These are phyloP conservation scores for Lepidium aucheri DNA, from an alignment of 345 rosid species.

Conservation along the genomic window DNA sequence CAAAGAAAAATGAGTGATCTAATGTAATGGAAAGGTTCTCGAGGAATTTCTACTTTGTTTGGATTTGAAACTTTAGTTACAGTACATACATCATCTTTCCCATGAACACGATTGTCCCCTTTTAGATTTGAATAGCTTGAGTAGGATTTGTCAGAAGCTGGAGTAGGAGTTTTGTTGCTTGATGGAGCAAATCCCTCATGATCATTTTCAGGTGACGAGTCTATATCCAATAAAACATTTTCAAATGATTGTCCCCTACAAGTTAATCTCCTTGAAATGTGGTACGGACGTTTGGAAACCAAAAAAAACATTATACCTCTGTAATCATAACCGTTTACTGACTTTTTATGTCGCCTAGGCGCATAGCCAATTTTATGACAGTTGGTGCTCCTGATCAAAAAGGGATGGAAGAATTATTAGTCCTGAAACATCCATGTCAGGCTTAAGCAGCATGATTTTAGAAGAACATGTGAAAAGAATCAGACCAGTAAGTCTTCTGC, in stretches of 20 bases:
- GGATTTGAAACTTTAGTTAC: constrained; percentile 9
- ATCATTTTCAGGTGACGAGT: constrained; percentile 38
- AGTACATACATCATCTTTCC: constrained; percentile 30
- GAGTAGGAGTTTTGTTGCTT: constrained; percentile 15
- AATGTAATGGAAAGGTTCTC: not conserved
- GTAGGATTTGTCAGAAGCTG: constrained; percentile 31
- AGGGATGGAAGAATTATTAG: constrained; percentile 9
- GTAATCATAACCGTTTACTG: constrained; percentile 18
- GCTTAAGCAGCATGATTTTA: not conserved
- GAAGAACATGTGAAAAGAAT: not conserved
- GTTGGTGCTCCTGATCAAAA: constrained; percentile 38
- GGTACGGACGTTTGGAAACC: not conserved
- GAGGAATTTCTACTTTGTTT: constrained; percentile 4
- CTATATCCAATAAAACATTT: constrained; percentile 26
- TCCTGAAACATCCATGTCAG: not conserved
- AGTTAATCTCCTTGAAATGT: not conserved
- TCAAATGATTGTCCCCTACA: constrained; percentile 6
- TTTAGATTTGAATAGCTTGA: constrained; percentile 18
- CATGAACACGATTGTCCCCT: constrained; percentile 19
- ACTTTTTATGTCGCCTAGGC: constrained; percentile 40
- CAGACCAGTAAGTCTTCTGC: constrained; percentile 85
- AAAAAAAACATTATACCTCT: constrained; percentile 32
- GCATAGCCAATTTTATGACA: constrained; percentile 88
- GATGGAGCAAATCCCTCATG: constrained; percentile 19
- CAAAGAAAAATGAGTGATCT: not conserved